Evolutionary conservation across 2,329 filamentous ascomycete genomes (phyloP).

Genomic region (Hypomyces rosellus): DNA sequence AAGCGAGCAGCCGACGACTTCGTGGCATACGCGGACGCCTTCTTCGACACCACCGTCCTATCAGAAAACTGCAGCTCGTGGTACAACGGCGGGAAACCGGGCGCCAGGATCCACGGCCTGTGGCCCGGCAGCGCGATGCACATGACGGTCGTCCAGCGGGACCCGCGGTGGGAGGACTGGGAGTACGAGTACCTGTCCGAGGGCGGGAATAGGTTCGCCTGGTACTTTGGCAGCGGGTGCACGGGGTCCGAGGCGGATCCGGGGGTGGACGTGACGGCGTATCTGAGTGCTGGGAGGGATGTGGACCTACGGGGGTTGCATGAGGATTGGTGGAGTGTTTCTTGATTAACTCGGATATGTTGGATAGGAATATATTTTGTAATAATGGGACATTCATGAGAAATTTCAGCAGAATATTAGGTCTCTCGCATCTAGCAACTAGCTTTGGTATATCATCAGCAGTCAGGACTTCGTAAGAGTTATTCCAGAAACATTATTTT

Average conservation of each 20-base stretch:
- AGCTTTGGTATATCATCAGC: too few relatives aligned
- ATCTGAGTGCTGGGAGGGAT: constrained; percentile 50
- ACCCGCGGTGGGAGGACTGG: constrained; percentile 53
- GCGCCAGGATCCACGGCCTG: constrained; percentile 57
- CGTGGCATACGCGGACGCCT: constrained; percentile 50
- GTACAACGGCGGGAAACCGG: constrained; percentile 62
- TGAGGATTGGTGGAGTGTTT: constrained; percentile 59
- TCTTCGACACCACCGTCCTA: constrained; percentile 49
- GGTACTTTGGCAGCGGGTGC: constrained; percentile 62
- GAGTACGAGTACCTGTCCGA: constrained; percentile 40
- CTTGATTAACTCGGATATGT: constrained; percentile 15
- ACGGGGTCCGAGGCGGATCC: constrained; percentile 52
- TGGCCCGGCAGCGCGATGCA: constrained; percentile 65
- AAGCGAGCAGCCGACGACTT: constrained; percentile 59
- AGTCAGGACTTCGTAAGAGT: too few relatives aligned
- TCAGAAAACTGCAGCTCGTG: constrained; percentile 61
- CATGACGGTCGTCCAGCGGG: constrained; percentile 48
- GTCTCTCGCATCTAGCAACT: too few relatives aligned
- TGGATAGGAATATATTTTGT: not conserved
- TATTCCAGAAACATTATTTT: too few relatives aligned
- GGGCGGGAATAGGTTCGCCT: constrained; percentile 49
- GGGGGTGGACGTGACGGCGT: constrained; percentile 55
- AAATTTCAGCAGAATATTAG: too few relatives aligned
- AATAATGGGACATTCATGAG: too few relatives aligned
- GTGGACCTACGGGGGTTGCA: constrained; percentile 57